These are phyloP conservation scores for Aeminium ludgeri DNA, from an alignment of 495 filamentous ascomycete species.

Conservation along the genomic window DNA sequence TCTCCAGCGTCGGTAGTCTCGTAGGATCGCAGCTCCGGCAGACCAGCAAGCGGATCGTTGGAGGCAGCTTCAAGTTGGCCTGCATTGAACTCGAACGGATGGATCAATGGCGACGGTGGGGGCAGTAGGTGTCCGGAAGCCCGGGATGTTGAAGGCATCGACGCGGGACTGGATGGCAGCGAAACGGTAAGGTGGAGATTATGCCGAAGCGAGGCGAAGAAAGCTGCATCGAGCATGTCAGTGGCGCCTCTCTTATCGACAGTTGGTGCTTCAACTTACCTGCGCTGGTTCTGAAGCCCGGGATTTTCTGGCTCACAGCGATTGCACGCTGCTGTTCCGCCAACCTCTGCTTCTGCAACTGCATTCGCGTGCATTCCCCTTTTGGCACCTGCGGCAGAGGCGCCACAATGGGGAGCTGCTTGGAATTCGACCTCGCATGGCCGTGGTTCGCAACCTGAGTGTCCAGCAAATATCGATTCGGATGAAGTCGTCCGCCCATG, in stretches of 20 bases:
- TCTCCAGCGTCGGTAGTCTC: conserved; percentile 26
- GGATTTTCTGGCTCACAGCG: conserved; percentile 17
- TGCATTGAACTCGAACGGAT: conserved; percentile 9
- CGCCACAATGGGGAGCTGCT: conserved; percentile 1
- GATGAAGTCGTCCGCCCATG: conserved; percentile 5
- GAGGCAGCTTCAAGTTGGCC: not conserved
- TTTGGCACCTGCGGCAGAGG: conserved; percentile 7
- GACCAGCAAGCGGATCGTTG: conserved; percentile 10
- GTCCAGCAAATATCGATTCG: conserved; percentile 7
- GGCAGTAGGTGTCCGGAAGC: conserved; percentile 9
- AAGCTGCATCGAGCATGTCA: conserved; percentile 17
- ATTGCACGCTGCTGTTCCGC: conserved; percentile 4
- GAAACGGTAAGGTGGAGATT: conserved; percentile 24
- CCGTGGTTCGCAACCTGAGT: conserved; percentile 4
- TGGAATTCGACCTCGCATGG: not conserved
- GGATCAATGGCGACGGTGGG: conserved; percentile 18
- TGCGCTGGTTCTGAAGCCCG: conserved; percentile 23
- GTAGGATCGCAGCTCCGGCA: conserved; percentile 21
- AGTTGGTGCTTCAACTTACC: conserved; percentile 15
- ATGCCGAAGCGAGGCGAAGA: conserved; percentile 26
- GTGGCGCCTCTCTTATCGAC: not conserved
- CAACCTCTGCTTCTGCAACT: conserved; percentile 12
- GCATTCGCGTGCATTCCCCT: conserved; percentile 10
- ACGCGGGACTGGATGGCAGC: conserved; percentile 20
- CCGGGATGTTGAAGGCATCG: conserved; percentile 19